Percentiles rank a stretch among this genome's conserved stretches.
Conservation (phyloP, 2,329 filamentous ascomycete genomes). For the Trichoderma arundinaceum region DNA sequence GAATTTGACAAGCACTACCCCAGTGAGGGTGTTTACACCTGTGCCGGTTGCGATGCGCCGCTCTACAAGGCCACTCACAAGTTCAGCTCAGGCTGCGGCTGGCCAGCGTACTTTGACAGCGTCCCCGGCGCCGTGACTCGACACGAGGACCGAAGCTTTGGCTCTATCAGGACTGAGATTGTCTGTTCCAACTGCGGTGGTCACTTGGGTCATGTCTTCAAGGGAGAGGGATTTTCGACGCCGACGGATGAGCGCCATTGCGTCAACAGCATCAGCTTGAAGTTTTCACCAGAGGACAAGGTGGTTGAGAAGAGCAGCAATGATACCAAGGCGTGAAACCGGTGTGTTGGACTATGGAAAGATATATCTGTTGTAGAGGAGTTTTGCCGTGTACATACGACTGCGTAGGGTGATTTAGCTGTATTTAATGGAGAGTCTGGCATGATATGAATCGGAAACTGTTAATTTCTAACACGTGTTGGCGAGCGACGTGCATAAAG, state of each 20-base stretch:
- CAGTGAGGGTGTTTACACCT: conserved; percentile 78
- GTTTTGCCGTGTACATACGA: background rate
- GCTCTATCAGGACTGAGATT: conserved; percentile 90
- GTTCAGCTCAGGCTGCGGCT: conserved; percentile 95
- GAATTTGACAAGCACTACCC: conserved; percentile 88
- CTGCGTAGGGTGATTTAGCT: too few relatives aligned
- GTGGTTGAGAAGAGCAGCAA: conserved; percentile 43
- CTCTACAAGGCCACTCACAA: conserved; percentile 94
- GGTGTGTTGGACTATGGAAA: background rate
- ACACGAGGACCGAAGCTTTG: conserved; percentile 75
- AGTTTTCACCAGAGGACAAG: conserved; percentile 73
- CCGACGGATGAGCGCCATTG: conserved; percentile 97
- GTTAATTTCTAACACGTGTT: too few relatives aligned
- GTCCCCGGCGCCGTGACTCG: conserved; percentile 88
- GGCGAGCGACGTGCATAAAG: too few relatives aligned
- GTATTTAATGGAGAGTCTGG: too few relatives aligned
- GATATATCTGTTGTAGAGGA: conserved; percentile 1
- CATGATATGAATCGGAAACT: too few relatives aligned
- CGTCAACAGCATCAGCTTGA: conserved; percentile 91
- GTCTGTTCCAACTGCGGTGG: conserved; percentile 94
- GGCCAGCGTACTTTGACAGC: conserved; percentile 97
- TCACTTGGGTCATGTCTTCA: conserved; percentile 92
- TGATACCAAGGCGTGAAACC: conserved; percentile 47
- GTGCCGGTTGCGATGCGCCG: conserved; percentile 83
- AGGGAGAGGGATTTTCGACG: conserved; percentile 81